These are phyloP conservation scores for Phytopythium mirpurense DNA, from an alignment of 352 stramenopile genomes.

Conservation along the genomic window DNA sequence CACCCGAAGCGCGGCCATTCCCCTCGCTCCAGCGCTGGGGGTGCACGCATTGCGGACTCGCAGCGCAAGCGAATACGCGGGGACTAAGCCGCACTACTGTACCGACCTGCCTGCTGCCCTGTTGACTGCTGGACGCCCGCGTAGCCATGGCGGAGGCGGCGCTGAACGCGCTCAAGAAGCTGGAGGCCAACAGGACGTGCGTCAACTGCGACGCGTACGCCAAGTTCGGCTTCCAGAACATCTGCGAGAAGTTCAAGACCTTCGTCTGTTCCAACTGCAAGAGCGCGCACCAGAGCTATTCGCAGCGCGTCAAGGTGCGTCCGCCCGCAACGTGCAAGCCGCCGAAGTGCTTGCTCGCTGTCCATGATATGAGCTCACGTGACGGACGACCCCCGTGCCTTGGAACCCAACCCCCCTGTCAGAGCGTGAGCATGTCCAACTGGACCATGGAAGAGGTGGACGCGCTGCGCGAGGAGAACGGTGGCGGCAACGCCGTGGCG, in stretches of 20 bases:
- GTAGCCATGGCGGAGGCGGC: conserved; percentile 45
- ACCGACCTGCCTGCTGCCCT: neutral
- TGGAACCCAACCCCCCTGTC: no score
- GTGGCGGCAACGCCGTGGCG: conserved; percentile 85
- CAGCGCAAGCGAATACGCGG: no score
- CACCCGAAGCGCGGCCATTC: no score
- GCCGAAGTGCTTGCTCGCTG: no score
- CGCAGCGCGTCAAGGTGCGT: conserved; percentile 89
- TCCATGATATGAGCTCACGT: no score
- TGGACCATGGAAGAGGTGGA: conserved; percentile 91
- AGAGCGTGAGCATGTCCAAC: conserved; percentile 92
- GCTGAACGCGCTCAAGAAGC: conserved; percentile 81
- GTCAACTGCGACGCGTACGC: conserved; percentile 81
- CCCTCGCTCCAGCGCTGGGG: no score
- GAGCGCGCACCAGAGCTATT: conserved; percentile 92
- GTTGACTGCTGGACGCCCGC: no score
- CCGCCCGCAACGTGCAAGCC: no score
- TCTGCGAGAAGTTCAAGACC: conserved; percentile 90
- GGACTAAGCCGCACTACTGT: neutral
- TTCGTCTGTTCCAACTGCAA: conserved; percentile 96
- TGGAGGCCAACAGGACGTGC: conserved; percentile 81
- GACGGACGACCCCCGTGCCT: no score
- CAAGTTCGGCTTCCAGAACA: conserved; percentile 90
- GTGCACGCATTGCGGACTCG: no score
- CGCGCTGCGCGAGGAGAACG: conserved; percentile 78